A percentile compares a stretch with the other conserved stretches of the same genome.
phyloP scores from a whole-genome alignment of 2,329 filamentous ascomycete genomes.

The Penicillium olsonii region DNA sequence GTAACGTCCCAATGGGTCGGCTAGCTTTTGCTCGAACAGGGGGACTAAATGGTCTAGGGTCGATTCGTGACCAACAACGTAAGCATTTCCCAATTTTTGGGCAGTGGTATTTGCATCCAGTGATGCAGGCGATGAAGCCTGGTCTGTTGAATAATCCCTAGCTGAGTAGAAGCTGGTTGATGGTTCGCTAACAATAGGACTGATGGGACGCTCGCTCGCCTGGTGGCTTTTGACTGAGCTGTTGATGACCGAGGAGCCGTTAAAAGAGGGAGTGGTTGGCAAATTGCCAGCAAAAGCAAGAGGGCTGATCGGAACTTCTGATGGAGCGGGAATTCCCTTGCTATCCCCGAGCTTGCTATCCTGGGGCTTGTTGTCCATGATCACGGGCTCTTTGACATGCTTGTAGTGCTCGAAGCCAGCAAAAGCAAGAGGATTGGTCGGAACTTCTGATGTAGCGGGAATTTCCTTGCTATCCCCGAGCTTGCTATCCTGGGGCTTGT shows the following conservation, averaged over 20 bases:
- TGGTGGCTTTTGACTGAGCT: not conserved
- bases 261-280: too few relatives aligned
- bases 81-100: not conserved
- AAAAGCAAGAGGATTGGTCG: too few relatives aligned
- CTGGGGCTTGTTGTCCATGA: too few relatives aligned
- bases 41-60: conserved; percentile 23
- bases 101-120: not conserved
- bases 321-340: too few relatives aligned
- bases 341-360: too few relatives aligned
- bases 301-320: too few relatives aligned
- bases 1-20: conserved; percentile 22
- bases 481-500: too few relatives aligned
- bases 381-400: too few relatives aligned
- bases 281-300: not conserved
- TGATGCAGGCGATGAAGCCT: not conserved
- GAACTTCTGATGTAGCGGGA: too few relatives aligned
- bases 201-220: not conserved
- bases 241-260: not conserved
- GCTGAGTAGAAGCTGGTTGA: not conserved
- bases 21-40: conserved; percentile 29
- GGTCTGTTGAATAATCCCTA: not conserved
- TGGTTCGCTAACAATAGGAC: not conserved
- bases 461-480: too few relatives aligned
- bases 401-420: not conserved
- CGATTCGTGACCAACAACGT: not conserved